Evolutionary conservation across 768 basidiomycete species (phyloP), one percentile per base, ranked within the genome.

Genomic region (Mycena indigotica): DNA sequence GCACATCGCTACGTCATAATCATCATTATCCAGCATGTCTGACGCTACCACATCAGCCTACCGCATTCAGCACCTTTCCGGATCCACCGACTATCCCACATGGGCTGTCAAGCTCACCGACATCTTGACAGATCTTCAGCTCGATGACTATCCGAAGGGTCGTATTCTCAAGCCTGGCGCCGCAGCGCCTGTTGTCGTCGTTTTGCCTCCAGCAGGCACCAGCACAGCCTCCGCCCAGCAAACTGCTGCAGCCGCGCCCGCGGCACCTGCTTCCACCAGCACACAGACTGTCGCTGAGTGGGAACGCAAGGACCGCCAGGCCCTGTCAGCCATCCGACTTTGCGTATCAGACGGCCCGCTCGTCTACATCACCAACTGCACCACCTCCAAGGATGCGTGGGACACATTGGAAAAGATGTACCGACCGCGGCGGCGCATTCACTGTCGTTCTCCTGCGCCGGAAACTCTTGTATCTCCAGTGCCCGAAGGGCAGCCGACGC

Each of bases 251-350:
- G 5, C 41, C 41, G 23, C 41, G 23, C n/a, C 41, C n/a, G 41
- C 41, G 15, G 41, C 12, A n/a, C n/a, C n/a, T 21, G 23, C 12
- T 8, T 15, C 41, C 8, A 44, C 12, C n/a, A 12, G 15, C 32
- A 35, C 32, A 17, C 32, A 35, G 41, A 53, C 57, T n/a, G 30
- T 39, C 6, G 57, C 59, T 13, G 5, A 8, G 8, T 35, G 32
- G 32, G 32, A 35, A 17, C 32, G 32, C 32, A 35, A 35, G 32
- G 32, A 35, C 17, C 55, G 61, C 10, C 67, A 67, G 60, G 72
- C 72, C 17, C 66, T 71, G 2, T 68, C 67, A 24, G 56, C 62
- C 2, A 75, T 77, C 35, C 55, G 70, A 21, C 59, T 73, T 23
- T 50, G 54, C 6, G 50, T 60, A 16, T 26, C 53, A 1, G 58